phyloP scores from a whole-genome alignment of 1,139 yeast species.

The Kodamaea sp. region DNA sequence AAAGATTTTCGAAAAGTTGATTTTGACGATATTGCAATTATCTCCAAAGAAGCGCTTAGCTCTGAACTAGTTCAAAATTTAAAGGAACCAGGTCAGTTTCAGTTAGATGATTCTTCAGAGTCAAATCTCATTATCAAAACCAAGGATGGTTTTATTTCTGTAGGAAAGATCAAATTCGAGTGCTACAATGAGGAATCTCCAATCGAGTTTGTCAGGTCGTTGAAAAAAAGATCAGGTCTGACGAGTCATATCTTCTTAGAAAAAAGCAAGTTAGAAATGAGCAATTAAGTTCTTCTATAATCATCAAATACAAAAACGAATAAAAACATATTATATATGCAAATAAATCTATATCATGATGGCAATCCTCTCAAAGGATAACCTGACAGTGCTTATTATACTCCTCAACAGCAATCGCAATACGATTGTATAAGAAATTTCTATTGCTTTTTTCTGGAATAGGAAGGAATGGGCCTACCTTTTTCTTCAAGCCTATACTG shows the following conservation, averaged over 20 bases:
- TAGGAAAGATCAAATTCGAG: conserved; percentile 50
- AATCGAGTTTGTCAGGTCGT: conserved; percentile 35
- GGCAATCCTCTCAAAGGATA: conserved; percentile 28
- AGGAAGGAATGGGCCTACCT: conserved; percentile 75
- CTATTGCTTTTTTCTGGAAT: conserved; percentile 68
- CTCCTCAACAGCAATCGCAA: conserved; percentile 79
- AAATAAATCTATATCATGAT: not conserved
- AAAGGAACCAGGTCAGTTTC: conserved; percentile 45
- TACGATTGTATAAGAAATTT: conserved; percentile 66
- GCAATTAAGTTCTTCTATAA: too few species aligned
- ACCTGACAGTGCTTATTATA: conserved; percentile 66
- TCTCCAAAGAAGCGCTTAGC: not conserved
- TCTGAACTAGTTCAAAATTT: conserved; percentile 4
- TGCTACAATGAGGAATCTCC: conserved; percentile 52
- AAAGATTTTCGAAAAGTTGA: conserved; percentile 47
- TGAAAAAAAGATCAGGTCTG: conserved; percentile 49
- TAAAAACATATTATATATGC: not conserved
- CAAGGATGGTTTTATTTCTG: conserved; percentile 40
- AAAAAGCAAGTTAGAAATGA: not conserved
- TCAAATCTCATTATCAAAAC: conserved; percentile 41
- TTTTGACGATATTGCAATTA: conserved; percentile 32
- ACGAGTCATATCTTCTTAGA: conserved; percentile 13
- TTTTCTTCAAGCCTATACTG: conserved; percentile 60
- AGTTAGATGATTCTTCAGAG: conserved; percentile 18
- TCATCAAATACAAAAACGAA: too few species aligned